phyloP scores from a whole-genome alignment of 768 basidiomycete species.

The Podaxis sp. region DNA sequence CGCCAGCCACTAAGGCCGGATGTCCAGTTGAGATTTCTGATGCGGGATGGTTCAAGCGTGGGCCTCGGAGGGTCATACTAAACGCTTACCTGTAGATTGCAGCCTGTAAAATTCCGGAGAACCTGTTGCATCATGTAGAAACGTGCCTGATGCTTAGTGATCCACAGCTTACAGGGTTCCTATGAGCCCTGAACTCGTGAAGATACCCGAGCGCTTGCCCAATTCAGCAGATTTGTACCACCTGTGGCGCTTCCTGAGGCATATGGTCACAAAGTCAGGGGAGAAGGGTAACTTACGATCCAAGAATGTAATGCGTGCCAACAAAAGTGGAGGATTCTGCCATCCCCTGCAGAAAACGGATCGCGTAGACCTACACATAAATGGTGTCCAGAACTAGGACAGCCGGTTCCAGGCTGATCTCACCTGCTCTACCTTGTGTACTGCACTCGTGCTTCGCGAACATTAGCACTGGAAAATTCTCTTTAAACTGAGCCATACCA shows the following conservation, averaged over 20 bases:
- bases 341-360: conserved; percentile 70
- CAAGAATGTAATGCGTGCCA: conserved; percentile 68
- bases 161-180: conserved; percentile 52
- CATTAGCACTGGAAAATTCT: not conserved
- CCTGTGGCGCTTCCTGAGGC: conserved; percentile 22
- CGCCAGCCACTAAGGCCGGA: conserved; percentile 61
- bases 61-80: not conserved
- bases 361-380: conserved; percentile 49
- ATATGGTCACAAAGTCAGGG: not conserved
- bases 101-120: conserved; percentile 62
- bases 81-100: conserved; percentile 50
- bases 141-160: not conserved
- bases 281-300: conserved; percentile 46
- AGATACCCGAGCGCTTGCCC: conserved; percentile 68
- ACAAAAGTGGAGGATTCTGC: conserved; percentile 76
- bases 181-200: conserved; percentile 56
- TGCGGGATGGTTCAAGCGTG: not conserved
- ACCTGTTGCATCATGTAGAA: conserved; percentile 29
- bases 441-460: conserved; percentile 45
- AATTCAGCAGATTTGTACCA: conserved; percentile 73
- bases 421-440: conserved; percentile 54
- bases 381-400: not conserved
- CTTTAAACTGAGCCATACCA: conserved; percentile 31
- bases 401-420: not conserved
- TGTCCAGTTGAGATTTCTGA: conserved; percentile 48